These are phyloP conservation scores for Macrolepiota dolichaula DNA, from an alignment of 768 basidiomycete genomes.

Conservation along the genomic window DNA sequence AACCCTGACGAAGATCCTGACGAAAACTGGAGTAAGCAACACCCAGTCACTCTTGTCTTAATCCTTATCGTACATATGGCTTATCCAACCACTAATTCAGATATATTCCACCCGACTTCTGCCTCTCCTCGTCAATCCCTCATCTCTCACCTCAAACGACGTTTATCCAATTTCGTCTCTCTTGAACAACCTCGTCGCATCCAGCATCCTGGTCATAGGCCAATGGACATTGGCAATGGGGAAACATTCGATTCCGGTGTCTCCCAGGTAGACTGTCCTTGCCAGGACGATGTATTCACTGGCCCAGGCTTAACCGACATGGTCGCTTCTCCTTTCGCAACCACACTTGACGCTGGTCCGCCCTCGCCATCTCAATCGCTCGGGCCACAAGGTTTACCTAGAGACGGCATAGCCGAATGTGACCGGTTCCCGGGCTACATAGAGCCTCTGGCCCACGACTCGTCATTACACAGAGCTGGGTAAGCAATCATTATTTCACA, in stretches of 20 bases:
- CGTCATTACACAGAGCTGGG: slow-evolving; percentile 52
- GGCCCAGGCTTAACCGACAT: slow-evolving; percentile 13
- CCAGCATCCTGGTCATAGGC: slow-evolving; percentile 7
- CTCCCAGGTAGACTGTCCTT: background rate
- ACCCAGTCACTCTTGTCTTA: background rate
- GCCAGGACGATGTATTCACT: slow-evolving; percentile 12
- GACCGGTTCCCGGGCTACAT: slow-evolving; percentile 11
- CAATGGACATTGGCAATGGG: background rate
- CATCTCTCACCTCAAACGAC: slow-evolving; percentile 25
- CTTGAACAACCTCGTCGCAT: slow-evolving; percentile 15
- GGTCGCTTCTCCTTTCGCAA: background rate
- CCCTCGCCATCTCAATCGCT: background rate
- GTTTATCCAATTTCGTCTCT: slow-evolving; percentile 22
- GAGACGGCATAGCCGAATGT: background rate
- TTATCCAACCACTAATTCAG: background rate
- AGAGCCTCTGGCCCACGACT: slow-evolving; percentile 26
- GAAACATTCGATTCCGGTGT: background rate
- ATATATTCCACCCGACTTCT: background rate
- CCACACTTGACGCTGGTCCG: background rate
- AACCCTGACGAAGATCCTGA: background rate
- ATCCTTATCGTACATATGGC: background rate
- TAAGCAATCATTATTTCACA: slow-evolving; percentile 25
- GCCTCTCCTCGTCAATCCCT: slow-evolving; percentile 13
- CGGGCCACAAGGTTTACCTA: background rate
- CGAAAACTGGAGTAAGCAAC: background rate